Base-by-base conservation (phyloP, 495 filamentous ascomycete species). In the Podospora didyma region DNA sequence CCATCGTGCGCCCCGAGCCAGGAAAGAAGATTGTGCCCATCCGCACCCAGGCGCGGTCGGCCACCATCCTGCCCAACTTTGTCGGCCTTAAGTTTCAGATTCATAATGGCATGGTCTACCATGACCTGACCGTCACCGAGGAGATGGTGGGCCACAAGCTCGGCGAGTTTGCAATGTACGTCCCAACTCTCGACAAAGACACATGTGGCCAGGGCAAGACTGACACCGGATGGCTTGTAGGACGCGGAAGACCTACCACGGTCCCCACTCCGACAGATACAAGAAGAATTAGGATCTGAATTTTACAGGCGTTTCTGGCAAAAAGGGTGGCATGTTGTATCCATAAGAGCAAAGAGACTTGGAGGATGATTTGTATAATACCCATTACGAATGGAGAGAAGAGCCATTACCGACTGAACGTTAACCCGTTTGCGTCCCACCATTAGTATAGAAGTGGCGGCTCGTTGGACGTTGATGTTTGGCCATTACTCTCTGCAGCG, bases 131-230 rank as follows among this genome's bases (percentile, higher is more conserved):
- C 46, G 87, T 98, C 57, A 96, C 92, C 41, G 93, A 97, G 73
- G 90, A 97, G 68, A 97, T 98, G 95, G 95, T 98, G 16, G 94
- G 95, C 42, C 87, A 95, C 71, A 98, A 97, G 75, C 78, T 98
- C 66, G 94, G 94, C 58, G 95, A 97, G 77, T 98, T 96, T 73
- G 84, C 92, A 59, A 65, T 82, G 92, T 96, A 84, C 72, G 92
- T 86, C 7, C 44, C 51, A 42, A 35, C 48, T 21, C 17, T 21
- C 24, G n/a, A n/a, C n/a, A n/a, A n/a, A n/a, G n/a, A 39, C 26
- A 21, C 28, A 31, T 17, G 0, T 39, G 46, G 24, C 2, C 26
- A 4, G 39, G 24, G 7, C 12, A 41, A 12, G 23, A 26, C 46
- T 67, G 44, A 63, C 46, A 31, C 16, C 49, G 49, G 41, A 28